Conservation (phyloP, 2,329 filamentous ascomycete genomes). For the Ustulina deusta region DNA sequence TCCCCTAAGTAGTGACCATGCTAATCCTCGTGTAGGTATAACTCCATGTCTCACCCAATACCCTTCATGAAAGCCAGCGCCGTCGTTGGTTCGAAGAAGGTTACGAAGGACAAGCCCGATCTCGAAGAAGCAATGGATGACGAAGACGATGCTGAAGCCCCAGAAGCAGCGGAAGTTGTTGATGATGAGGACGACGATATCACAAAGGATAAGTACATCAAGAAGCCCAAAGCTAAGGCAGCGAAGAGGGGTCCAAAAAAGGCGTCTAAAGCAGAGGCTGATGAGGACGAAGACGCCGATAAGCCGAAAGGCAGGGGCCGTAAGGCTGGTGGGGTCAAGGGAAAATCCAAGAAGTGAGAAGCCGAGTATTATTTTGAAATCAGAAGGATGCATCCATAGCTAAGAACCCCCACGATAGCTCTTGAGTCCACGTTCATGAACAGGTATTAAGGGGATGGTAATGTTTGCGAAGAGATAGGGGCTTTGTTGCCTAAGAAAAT, state of each 20-base stretch:
- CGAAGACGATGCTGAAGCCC: constrained; percentile 78
- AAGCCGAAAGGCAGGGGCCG: constrained; percentile 39
- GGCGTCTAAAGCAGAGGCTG: constrained; percentile 54
- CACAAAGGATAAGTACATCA: constrained; percentile 96
- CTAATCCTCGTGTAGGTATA: constrained; percentile 72
- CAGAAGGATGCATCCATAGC: constrained; percentile 12
- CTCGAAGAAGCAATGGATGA: constrained; percentile 97
- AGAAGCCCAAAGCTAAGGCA: constrained; percentile 81
- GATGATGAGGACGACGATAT: constrained; percentile 81
- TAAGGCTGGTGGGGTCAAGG: constrained; percentile 46
- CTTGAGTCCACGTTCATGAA: background rate
- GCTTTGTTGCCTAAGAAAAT: background rate
- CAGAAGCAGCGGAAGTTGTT: constrained; percentile 69
- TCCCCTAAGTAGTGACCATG: constrained; percentile 6
- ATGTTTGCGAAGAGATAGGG: constrained; percentile 13
- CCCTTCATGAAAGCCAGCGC: constrained; percentile 96
- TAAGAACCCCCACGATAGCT: background rate
- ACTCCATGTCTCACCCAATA: constrained; percentile 84
- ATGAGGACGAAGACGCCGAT: constrained; percentile 64
- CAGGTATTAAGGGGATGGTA: background rate
- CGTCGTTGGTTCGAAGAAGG: constrained; percentile 77
- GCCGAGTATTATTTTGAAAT: constrained; percentile 11
- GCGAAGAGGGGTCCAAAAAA: constrained; percentile 64
- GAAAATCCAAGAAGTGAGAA: constrained; percentile 50
- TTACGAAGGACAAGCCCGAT: constrained; percentile 83